Conservation (phyloP, 2,329 filamentous ascomycete species). For the Blastomyces emzantsi region DNA sequence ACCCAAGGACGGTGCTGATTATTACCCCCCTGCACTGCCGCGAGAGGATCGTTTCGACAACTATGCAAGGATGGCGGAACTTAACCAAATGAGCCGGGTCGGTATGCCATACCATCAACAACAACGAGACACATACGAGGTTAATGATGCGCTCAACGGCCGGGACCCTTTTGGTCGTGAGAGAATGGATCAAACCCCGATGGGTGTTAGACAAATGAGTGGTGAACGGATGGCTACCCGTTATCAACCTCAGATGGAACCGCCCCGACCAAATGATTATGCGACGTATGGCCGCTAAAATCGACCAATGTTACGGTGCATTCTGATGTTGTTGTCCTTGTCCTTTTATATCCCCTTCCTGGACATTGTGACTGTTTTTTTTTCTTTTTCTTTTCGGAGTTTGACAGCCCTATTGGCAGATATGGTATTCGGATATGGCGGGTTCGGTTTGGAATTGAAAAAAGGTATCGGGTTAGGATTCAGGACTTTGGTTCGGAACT, state of each 20-base stretch:
- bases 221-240: neutral
- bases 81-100: neutral
- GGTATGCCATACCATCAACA: neutral
- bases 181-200: neutral
- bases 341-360: neutral
- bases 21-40: neutral
- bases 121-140: neutral
- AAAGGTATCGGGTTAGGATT: neutral
- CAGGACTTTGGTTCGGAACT: neutral
- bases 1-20: neutral
- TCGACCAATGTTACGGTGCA: neutral
- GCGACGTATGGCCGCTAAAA: neutral
- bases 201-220: neutral
- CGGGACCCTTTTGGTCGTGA: neutral
- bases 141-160: neutral
- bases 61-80: conserved; percentile 11
- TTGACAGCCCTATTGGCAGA: neutral
- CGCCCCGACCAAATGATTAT: neutral
- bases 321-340: neutral
- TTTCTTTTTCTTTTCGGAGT: neutral
- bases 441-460: neutral
- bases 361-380: neutral
- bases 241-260: neutral
- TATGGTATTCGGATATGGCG: neutral
- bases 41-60: conserved; percentile 5